Evolutionary conservation across 225 moss, liverwort and hornwort genomes (phyloP).

Genomic region (Anthoceros angustus): DNA sequence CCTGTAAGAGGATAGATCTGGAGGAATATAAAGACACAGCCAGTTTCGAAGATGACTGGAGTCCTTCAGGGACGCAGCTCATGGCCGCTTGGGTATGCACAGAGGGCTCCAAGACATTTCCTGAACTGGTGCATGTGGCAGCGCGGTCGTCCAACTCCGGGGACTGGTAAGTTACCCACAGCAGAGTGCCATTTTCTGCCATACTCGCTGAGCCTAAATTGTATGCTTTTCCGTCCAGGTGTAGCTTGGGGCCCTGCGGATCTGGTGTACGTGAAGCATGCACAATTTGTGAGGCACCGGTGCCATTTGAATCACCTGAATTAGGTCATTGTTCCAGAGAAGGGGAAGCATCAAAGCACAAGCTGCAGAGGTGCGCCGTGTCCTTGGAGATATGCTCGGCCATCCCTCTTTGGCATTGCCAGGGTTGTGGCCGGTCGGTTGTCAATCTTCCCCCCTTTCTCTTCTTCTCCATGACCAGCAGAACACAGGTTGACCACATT

Average conservation of each 20-base stretch:
- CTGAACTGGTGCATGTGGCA: slow-evolving; percentile 44
- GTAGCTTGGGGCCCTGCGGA: slow-evolving; percentile 22
- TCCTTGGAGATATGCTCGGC: slow-evolving; percentile 56
- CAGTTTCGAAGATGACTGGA: slow-evolving; percentile 9
- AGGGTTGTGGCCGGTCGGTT: slow-evolving; percentile 72
- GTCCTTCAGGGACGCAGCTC: slow-evolving; percentile 20
- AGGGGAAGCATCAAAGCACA: slow-evolving; percentile 11
- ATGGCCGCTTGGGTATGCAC: slow-evolving; percentile 51
- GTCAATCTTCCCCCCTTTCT: slow-evolving; percentile 41
- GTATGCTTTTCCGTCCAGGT: slow-evolving; percentile 29
- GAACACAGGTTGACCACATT: slow-evolving; percentile 18
- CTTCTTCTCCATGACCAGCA: slow-evolving; percentile 52
- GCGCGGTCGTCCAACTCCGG: slow-evolving; percentile 19
- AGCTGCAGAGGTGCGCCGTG: slow-evolving; percentile 26
- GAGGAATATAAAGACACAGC: slow-evolving; percentile 20
- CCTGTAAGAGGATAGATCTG: slow-evolving; percentile 22
- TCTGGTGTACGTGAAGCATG: neutral
- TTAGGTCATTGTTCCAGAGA: slow-evolving; percentile 11
- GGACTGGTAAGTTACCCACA: slow-evolving; percentile 25
- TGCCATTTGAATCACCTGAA: slow-evolving; percentile 26
- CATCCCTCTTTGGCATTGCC: slow-evolving; percentile 63
- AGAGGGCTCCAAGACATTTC: slow-evolving; percentile 31
- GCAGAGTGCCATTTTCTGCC: slow-evolving; percentile 56
- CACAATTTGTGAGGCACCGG: neutral
- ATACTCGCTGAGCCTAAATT: slow-evolving; percentile 10